Conservation (phyloP, 1,139 yeast genomes). For the Lodderomyces margitis region DNA sequence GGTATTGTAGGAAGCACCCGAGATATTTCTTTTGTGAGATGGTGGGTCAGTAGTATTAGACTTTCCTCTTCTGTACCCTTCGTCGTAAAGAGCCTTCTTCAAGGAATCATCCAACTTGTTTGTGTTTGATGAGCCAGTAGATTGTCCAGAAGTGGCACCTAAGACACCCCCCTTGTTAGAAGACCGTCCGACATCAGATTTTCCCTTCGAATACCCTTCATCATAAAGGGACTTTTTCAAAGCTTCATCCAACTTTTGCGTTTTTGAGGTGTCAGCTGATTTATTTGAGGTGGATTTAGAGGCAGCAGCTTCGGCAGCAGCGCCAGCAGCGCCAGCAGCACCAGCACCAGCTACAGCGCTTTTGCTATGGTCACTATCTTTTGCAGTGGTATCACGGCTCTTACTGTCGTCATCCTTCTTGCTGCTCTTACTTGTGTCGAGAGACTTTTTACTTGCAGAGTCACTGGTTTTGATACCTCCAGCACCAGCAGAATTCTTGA, state of each 20-base stretch:
- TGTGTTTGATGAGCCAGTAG: not conserved
- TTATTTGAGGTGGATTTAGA: not conserved
- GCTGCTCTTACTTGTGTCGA: not conserved
- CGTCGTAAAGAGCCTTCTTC: conserved; percentile 9
- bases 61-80: conserved; percentile 13
- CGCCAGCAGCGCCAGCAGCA: conserved; percentile 10
- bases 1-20: conserved; percentile 12
- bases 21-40: conserved; percentile 8
- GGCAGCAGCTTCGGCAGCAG: conserved; percentile 7
- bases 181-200: not conserved
- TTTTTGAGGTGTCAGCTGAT: not conserved
- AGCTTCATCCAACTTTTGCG: conserved; percentile 3
- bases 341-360: conserved; percentile 7
- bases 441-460: conserved; percentile 1
- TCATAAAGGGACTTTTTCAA: conserved; percentile 8
- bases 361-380: conserved; percentile 1
- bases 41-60: conserved; percentile 1
- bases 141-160: not conserved
- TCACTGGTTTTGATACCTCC: conserved; percentile 4
- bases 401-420: not conserved
- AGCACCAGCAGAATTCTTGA: conserved; percentile 7
- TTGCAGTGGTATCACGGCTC: not conserved
- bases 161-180: not conserved
- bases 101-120: conserved; percentile 1
- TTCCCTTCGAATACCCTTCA: conserved; percentile 7